Conservation (phyloP, 805 yeast species). For the Candida tallmaniae region DNA sequence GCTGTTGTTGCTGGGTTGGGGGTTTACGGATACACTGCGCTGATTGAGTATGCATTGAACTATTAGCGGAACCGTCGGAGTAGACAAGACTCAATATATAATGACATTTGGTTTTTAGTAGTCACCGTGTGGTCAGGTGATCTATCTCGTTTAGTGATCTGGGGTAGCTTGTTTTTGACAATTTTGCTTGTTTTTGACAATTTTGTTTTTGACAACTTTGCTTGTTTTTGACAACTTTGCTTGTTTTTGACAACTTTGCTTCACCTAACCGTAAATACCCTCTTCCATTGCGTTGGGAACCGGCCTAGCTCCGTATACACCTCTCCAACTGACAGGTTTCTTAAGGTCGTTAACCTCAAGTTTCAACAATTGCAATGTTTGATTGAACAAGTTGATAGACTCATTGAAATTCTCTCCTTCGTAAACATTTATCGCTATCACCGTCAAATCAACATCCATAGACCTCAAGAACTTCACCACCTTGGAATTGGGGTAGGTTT, state of each 20-base stretch:
- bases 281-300: constrained; percentile 67
- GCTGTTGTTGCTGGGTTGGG: constrained; percentile 43
- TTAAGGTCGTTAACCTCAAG: constrained; percentile 26
- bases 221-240: not conserved
- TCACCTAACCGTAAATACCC: constrained; percentile 65
- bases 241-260: not conserved
- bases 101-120: too few relatives aligned
- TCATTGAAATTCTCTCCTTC: constrained; percentile 88
- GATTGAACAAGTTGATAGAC: constrained; percentile 50
- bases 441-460: constrained; percentile 10
- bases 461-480: constrained; percentile 9
- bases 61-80: too few relatives aligned
- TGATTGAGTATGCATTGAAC: constrained; percentile 37
- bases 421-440: constrained; percentile 61
- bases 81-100: not conserved
- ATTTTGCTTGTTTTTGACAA: too few relatives aligned
- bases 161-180: too few relatives aligned
- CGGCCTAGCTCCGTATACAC: constrained; percentile 74
- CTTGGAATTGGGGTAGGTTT: constrained; percentile 8
- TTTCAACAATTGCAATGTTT: constrained; percentile 17
- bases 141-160: not conserved
- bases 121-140: not conserved
- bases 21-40: constrained; percentile 39
- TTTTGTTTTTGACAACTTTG: not conserved
- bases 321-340: constrained; percentile 76